Evolutionary conservation across 176 grass and related monocot genomes (phyloP).

Genomic region (Puya raimondii): DNA sequence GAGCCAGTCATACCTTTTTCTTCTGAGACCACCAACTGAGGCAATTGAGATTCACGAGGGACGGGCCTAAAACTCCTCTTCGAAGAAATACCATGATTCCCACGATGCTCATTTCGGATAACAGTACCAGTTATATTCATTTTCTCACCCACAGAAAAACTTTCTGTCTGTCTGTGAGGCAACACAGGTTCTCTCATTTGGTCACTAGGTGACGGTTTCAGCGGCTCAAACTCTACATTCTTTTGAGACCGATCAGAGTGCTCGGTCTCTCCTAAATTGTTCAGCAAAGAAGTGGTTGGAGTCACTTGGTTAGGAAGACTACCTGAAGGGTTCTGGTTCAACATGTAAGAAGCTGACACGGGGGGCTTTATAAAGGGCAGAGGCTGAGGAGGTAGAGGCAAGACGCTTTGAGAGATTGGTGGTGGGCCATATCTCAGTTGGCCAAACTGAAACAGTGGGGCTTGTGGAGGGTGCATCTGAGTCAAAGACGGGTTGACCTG

Average conservation of each 20-base stretch:
- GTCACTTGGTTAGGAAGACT: slow-evolving; percentile 28
- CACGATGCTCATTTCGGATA: slow-evolving; percentile 22
- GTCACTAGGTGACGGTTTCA: slow-evolving; percentile 25
- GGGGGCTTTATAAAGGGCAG: slow-evolving; percentile 30
- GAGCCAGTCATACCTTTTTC: slow-evolving; percentile 28
- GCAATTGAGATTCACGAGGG: slow-evolving; percentile 24
- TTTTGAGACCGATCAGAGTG: background rate
- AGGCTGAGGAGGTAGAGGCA: slow-evolving; percentile 30
- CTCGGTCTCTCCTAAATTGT: slow-evolving; percentile 19
- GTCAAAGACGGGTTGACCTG: slow-evolving; percentile 47
- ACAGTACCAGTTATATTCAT: slow-evolving; percentile 9
- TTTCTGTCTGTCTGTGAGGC: slow-evolving; percentile 23
- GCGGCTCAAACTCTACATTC: slow-evolving; percentile 28
- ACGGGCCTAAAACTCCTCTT: slow-evolving; percentile 33
- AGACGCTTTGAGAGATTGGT: slow-evolving; percentile 36
- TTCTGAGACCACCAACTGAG: slow-evolving; percentile 34
- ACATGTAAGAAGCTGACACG: slow-evolving; percentile 28
- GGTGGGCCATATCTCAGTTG: slow-evolving; percentile 64
- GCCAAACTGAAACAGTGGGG: slow-evolving; percentile 87
- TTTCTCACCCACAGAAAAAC: slow-evolving; percentile 13
- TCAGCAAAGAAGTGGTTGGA: slow-evolving; percentile 22
- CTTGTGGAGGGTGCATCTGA: slow-evolving; percentile 50
- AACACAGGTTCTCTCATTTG: slow-evolving; percentile 34
- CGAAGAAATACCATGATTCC: slow-evolving; percentile 25
- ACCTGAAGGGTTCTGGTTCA: slow-evolving; percentile 49